phyloP scores from a whole-genome alignment of 1,284 basidiomycete genomes.

The Puccinia sorghi region DNA sequence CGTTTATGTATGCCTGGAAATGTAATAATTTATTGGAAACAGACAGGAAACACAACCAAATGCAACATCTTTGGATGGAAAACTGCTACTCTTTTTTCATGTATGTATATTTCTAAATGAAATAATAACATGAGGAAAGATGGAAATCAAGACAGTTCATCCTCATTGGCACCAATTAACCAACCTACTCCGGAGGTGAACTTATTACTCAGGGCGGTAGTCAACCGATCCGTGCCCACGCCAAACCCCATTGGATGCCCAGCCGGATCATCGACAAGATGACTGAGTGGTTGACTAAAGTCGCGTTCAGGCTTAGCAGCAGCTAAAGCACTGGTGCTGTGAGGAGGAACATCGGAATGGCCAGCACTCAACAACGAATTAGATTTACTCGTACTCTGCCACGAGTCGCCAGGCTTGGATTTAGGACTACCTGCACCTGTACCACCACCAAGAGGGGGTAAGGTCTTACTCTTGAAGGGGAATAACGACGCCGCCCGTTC shows the following conservation, averaged over 20 bases:
- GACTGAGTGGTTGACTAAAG: slow-evolving; percentile 9
- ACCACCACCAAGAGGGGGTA: background rate
- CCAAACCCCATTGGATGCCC: slow-evolving; percentile 55
- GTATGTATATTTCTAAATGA: no score
- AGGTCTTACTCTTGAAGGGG: slow-evolving; percentile 32
- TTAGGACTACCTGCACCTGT: no score
- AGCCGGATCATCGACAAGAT: slow-evolving; percentile 2
- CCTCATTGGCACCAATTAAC: slow-evolving; percentile 74
- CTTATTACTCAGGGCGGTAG: slow-evolving; percentile 69
- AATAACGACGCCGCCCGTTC: slow-evolving; percentile 41
- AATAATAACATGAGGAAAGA: background rate
- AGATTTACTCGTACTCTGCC: background rate
- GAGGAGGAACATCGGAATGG: background rate
- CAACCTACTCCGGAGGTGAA: slow-evolving; percentile 80
- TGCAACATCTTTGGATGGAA: no score
- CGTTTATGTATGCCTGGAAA: no score
- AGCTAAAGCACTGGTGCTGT: background rate
- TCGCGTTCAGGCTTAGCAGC: background rate
- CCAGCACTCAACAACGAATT: background rate
- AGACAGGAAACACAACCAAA: no score
- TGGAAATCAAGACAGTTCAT: slow-evolving; percentile 51
- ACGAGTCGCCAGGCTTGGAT: background rate
- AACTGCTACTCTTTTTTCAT: no score
- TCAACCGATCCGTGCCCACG: slow-evolving; percentile 63
- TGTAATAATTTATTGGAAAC: no score